Conservation (phyloP, 2,329 filamentous ascomycete species). For the Aspergillus thermomutatus region DNA sequence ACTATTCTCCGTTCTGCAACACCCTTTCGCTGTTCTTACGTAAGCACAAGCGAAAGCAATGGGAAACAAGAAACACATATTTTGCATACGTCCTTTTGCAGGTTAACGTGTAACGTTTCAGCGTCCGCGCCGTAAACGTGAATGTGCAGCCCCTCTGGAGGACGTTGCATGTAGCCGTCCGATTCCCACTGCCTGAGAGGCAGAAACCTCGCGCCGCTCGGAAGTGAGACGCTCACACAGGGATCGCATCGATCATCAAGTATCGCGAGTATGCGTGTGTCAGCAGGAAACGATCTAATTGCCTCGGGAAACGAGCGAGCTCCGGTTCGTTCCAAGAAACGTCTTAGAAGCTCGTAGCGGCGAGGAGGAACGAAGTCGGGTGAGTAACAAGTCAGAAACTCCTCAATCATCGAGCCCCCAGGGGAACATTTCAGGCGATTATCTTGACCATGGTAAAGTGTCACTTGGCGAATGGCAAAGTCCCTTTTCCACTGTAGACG, state of each 20-base stretch:
- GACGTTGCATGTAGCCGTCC: slow-evolving; percentile 4
- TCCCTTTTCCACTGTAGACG: too few species aligned
- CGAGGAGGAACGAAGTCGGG: too few species aligned
- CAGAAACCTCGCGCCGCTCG: not conserved
- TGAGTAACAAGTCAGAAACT: too few species aligned
- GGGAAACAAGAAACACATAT: not conserved
- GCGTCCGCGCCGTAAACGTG: slow-evolving; percentile 1
- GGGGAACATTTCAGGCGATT: too few species aligned
- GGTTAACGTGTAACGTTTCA: not conserved
- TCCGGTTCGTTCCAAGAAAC: not conserved
- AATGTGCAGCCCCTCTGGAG: slow-evolving; percentile 4
- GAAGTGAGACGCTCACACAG: slow-evolving; percentile 1
- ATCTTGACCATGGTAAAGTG: too few species aligned
- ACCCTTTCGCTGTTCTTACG: not conserved
- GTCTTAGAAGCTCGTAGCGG: too few species aligned
- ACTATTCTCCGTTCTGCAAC: slow-evolving; percentile 3
- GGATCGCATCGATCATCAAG: slow-evolving; percentile 9
- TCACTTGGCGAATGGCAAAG: too few species aligned
- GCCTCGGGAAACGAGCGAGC: slow-evolving; percentile 1
- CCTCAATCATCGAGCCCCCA: too few species aligned
- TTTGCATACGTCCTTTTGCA: not conserved
- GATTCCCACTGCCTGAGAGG: slow-evolving; percentile 9
- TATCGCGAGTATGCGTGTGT: slow-evolving; percentile 3
- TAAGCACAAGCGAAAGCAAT: not conserved
- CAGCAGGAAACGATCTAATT: not conserved